Base-by-base conservation (phyloP, 768 basidiomycete species). In the Lentinula aciculospora region DNA sequence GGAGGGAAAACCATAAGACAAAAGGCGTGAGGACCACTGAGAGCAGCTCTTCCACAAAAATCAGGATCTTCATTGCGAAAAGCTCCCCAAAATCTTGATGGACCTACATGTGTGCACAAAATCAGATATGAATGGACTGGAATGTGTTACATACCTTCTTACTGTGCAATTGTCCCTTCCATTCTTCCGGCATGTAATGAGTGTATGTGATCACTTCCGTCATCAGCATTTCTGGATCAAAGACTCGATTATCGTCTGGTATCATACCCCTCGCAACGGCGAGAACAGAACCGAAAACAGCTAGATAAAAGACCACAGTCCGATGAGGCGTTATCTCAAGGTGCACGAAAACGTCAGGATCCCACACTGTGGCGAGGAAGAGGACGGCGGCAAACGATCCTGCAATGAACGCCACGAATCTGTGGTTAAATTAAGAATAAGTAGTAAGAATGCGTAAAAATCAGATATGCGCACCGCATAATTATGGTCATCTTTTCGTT, bases 331-430 rank as follows among this genome's bases (percentile, higher is more conserved):
- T 94, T 65, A 99, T 88, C 70, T 99, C 97, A 64, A 99, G 94
- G 63, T 92, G 88, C 37, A 96, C 80, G 69, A 96, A 89, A 53
- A 94, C 77, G 64, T 98, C 95, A 0, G 97, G 94, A 66, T 98
- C 96, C 60, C 97, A 76, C 21, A 96, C 84, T 3, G 97, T 93
- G 15, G 92, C 91, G 3, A 97, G 83, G 29, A 96, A 80, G 8
- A 99, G 84, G 4, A 99, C 97, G 19, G 95, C 95, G 2, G 93
- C 93, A 71, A 97, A 98, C 1, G 97, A 96, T 7, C 97, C 95
- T 2, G 94, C 88, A 53, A 99, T 80, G 71, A 99, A 99, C 9
- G 97, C 90, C 8, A 98, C 83, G 69, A 99, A 99, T 58, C 94
- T 97, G 62, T 12, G 36, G 53, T 7, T 36, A 47, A 21, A 8